Base-by-base conservation (phyloP, 2,329 filamentous ascomycete species). In the Curvularia verruculosa region DNA sequence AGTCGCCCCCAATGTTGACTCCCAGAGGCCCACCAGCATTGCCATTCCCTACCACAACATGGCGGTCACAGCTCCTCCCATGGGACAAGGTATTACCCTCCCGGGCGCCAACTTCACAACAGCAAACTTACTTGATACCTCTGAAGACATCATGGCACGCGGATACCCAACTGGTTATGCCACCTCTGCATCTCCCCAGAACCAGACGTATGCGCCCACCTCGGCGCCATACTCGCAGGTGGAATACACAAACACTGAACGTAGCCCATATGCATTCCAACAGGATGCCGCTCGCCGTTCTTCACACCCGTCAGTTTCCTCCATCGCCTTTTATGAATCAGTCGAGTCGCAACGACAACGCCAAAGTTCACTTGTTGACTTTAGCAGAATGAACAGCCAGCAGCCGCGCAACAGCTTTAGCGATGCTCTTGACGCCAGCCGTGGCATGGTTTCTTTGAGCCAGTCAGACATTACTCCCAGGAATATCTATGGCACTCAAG, bases 381-480 rank as follows among this genome's bases (percentile, higher is more conserved):
- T 84, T 77, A 79, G 80, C 75, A 83, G 84, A 78, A 84, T 86
- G 75, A 81, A 79, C 64, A 78, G 85, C 49, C 85, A 74, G 79
- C 69, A 68, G 80, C 87, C 82, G 48, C 82, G 84, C 53, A 83
- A 89, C 67, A 89, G 88, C 67, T 96, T 93, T 75, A 91, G 89
- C 65, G 94, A 97, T 73, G 91, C 92, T 26, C 87, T 98, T 54
- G 94, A 97, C 75, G 93, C 93, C 23, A 93, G 92, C 75, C 90
- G 95, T 60, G 92, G 92, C 67, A 97, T 98, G 91, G 85, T 97
- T 24, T 92, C 92, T 36, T 90, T 98, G 85, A 96, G 91, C 84
- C 92, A 97, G 79, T 67, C 72, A 8, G 92, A 97, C 68, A 79
- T 88, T 69, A 96, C 92, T 1, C 64, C 64, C 4, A 84, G 93